A percentile compares a stretch with the other conserved stretches of the same genome.
phyloP scores from a whole-genome alignment of 352 stramenopile species.

The Chrysophaeum taylorii region DNA sequence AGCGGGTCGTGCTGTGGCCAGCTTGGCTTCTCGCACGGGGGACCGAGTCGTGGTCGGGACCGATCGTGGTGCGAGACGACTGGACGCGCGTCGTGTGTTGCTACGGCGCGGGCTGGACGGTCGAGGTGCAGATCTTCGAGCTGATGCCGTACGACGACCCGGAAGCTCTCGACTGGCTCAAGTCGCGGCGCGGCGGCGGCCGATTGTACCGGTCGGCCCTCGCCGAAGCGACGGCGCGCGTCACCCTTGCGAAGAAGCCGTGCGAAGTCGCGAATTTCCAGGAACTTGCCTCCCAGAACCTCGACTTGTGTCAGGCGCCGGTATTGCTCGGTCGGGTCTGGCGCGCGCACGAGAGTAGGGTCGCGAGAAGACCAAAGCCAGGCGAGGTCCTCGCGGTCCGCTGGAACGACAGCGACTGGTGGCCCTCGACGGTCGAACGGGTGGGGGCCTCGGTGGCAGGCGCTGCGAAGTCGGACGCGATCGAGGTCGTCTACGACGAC shows the following conservation, averaged over 20 bases:
- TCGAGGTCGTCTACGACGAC: conserved; percentile 8
- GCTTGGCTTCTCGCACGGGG: too few relatives aligned
- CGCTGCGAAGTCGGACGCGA: background rate
- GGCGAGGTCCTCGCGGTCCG: background rate
- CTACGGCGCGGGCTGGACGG: conserved; percentile 1
- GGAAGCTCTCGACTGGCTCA: background rate
- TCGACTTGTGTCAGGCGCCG: background rate
- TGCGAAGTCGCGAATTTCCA: background rate
- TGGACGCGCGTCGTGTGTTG: too few relatives aligned
- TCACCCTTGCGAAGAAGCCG: background rate
- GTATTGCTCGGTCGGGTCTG: background rate
- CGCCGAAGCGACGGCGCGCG: background rate
- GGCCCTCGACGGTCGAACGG: background rate
- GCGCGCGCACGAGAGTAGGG: background rate
- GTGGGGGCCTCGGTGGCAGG: too few relatives aligned
- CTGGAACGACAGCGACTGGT: conserved; percentile 6
- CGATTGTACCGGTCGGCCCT: background rate
- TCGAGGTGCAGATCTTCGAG: background rate
- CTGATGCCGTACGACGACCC: background rate
- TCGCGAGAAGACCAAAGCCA: background rate
- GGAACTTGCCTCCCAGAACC: background rate
- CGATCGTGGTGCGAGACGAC: too few relatives aligned
- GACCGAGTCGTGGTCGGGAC: too few relatives aligned
- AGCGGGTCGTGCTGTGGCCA: too few relatives aligned
- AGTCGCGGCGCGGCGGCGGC: background rate